A percentile compares a stretch with the other conserved stretches of the same genome.
Evolutionary conservation across 2,329 filamentous ascomycete species (phyloP).

Genomic region (Huntiella bhutanensis): DNA sequence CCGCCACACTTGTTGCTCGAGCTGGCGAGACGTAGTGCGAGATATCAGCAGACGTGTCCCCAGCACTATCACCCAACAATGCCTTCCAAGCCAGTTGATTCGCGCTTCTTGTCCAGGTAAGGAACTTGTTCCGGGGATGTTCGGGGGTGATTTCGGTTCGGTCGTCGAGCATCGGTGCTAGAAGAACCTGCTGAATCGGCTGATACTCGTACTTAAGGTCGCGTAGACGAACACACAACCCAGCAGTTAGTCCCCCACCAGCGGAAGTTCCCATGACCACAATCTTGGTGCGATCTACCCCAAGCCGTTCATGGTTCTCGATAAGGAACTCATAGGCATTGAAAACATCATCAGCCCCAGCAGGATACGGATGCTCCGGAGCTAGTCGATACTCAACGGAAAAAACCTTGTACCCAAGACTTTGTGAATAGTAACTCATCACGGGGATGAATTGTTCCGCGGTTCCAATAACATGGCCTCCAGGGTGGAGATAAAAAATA

Average conservation of each 20-base stretch:
- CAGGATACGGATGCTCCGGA: conserved; percentile 22
- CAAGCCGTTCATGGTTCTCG: conserved; percentile 13
- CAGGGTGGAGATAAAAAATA: conserved; percentile 23
- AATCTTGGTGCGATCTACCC: conserved; percentile 13
- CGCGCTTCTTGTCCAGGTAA: conserved; percentile 12
- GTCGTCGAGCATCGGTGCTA: conserved; percentile 20
- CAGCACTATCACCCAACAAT: conserved; percentile 12
- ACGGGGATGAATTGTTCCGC: conserved; percentile 15
- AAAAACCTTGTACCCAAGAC: conserved; percentile 19
- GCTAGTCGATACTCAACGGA: conserved; percentile 25
- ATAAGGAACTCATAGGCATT: conserved; percentile 16
- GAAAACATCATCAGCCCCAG: conserved; percentile 20
- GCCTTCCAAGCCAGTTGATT: conserved; percentile 15
- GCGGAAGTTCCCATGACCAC: conserved; percentile 14
- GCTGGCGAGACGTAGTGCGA: conserved; percentile 15
- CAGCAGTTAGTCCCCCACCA: conserved; percentile 14
- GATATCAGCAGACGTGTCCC: conserved; percentile 10
- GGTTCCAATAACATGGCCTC: conserved; percentile 21
- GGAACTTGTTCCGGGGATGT: background rate
- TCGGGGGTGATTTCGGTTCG: conserved; percentile 12
- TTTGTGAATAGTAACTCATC: conserved; percentile 15
- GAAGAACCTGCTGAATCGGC: conserved; percentile 17
- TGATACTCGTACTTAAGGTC: conserved; percentile 15
- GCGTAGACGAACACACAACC: conserved; percentile 22
- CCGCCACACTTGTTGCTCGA: conserved; percentile 13